A percentile compares a stretch with the other conserved stretches of the same genome.
phyloP scores from a whole-genome alignment of 352 stramenopile species.

The Globisporangium yorkense region DNA sequence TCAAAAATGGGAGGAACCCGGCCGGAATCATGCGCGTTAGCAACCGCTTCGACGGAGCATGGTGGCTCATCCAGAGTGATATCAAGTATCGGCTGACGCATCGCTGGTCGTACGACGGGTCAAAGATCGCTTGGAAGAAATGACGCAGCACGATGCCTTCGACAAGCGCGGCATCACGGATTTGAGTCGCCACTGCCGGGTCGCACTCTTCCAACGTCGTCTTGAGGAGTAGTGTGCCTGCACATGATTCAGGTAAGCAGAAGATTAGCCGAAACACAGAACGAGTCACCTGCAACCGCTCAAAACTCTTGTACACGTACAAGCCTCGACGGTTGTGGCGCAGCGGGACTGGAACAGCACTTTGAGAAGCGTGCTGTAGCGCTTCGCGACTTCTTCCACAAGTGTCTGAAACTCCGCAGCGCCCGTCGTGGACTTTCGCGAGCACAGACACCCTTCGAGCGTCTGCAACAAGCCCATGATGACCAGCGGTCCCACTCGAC shows the following conservation, averaged over 20 bases:
- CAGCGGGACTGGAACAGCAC: conserved; percentile 87
- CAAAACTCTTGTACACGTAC: conserved; percentile 24
- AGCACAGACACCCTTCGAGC: conserved; percentile 89
- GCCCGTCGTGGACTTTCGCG: conserved; percentile 79
- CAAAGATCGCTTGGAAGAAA: conserved; percentile 92
- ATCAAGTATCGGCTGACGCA: conserved; percentile 94
- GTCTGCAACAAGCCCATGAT: conserved; percentile 90
- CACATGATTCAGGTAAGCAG: conserved; percentile 19
- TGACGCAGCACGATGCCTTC: conserved; percentile 92
- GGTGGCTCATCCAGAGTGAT: conserved; percentile 92
- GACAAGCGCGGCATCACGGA: conserved; percentile 90
- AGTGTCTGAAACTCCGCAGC: conserved; percentile 59
- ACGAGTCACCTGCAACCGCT: not conserved
- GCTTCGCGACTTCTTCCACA: conserved; percentile 61
- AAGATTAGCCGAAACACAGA: not conserved
- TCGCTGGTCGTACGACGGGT: conserved; percentile 88
- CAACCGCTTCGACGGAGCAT: conserved; percentile 84
- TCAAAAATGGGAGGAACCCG: conserved; percentile 86
- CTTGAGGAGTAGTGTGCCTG: conserved; percentile 90
- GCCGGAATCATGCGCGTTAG: conserved; percentile 86
- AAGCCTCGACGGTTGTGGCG: conserved; percentile 79
- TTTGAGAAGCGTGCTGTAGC: conserved; percentile 81
- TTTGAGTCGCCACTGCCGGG: conserved; percentile 64
- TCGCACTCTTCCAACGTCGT: conserved; percentile 87
- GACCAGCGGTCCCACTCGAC: conserved; percentile 65